Percentiles rank a stretch among this genome's conserved stretches.
phyloP scores from a whole-genome alignment of 371 early-diverging fungal genomes.

The Vavraia culicis region DNA sequence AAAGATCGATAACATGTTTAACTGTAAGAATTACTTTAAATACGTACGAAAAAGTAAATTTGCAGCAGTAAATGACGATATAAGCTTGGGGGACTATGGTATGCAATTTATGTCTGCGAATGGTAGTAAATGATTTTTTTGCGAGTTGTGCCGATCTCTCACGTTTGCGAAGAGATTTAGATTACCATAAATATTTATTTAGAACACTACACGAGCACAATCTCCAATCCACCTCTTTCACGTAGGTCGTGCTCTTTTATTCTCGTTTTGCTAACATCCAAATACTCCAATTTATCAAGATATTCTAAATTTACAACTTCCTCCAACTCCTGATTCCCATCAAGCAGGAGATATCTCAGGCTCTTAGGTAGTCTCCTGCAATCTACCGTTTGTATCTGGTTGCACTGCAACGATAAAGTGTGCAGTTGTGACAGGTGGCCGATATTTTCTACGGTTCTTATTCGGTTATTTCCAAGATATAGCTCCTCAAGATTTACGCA shows the following conservation, averaged over 20 bases:
- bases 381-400: conserved; percentile 24
- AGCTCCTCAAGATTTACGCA: conserved; percentile 17
- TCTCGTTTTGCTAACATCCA: conserved; percentile 20
- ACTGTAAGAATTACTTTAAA: too few relatives aligned
- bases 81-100: too few relatives aligned
- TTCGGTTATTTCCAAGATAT: conserved; percentile 30
- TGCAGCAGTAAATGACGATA: too few relatives aligned
- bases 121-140: too few relatives aligned
- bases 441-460: conserved; percentile 19
- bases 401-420: conserved; percentile 32
- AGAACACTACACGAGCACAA: too few relatives aligned
- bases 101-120: too few relatives aligned
- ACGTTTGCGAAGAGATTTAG: too few relatives aligned
- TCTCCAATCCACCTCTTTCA: neutral
- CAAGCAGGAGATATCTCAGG: conserved; percentile 18
- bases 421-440: conserved; percentile 9
- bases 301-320: conserved; percentile 15
- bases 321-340: conserved; percentile 23
- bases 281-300: conserved; percentile 10
- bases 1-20: too few relatives aligned
- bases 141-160: too few relatives aligned
- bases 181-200: too few relatives aligned
- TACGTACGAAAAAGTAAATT: too few relatives aligned
- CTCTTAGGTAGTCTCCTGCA: conserved; percentile 22
- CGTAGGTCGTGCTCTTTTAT: neutral